Percentiles rank a stretch among this genome's conserved stretches.
Conservation (phyloP, 192 early-diverging fungal species). For the Pilobolus umbonatus region DNA sequence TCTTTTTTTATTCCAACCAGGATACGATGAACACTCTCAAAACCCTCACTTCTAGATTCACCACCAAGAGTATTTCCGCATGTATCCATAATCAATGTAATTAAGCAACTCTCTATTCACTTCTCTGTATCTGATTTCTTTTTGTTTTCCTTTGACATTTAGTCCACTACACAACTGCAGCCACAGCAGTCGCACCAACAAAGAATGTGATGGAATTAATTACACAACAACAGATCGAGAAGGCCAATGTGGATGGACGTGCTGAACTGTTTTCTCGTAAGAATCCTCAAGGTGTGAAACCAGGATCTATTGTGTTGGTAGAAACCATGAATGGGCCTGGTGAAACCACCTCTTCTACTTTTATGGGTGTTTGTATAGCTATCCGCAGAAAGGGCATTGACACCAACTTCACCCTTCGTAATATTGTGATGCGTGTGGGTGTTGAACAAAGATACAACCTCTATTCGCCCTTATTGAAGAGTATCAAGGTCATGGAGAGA, state of each 20-base stretch:
- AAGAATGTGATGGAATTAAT: conserved; percentile 67
- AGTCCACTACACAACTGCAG: conserved; percentile 16
- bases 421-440: conserved; percentile 69
- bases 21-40: conserved; percentile 21
- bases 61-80: not conserved
- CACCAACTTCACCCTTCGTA: conserved; percentile 73
- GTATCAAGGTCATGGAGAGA: conserved; percentile 57
- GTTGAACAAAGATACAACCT: conserved; percentile 71
- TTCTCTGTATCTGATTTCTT: no score
- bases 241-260: conserved; percentile 53
- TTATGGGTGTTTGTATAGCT: conserved; percentile 70
- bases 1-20: not conserved
- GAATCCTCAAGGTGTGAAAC: conserved; percentile 48
- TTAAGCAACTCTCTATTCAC: no score
- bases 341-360: conserved; percentile 47
- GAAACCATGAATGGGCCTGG: conserved; percentile 58
- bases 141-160: not conserved
- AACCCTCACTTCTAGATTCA: not conserved
- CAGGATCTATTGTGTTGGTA: conserved; percentile 64
- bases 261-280: conserved; percentile 58
- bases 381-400: conserved; percentile 70
- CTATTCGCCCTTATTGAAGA: conserved; percentile 74
- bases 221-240: conserved; percentile 54
- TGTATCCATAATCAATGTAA: conserved; percentile 7
- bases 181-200: conserved; percentile 2